These are phyloP conservation scores for Paecilomyces sp. DNA, from an alignment of 2,329 filamentous ascomycete species.

Conservation along the genomic window DNA sequence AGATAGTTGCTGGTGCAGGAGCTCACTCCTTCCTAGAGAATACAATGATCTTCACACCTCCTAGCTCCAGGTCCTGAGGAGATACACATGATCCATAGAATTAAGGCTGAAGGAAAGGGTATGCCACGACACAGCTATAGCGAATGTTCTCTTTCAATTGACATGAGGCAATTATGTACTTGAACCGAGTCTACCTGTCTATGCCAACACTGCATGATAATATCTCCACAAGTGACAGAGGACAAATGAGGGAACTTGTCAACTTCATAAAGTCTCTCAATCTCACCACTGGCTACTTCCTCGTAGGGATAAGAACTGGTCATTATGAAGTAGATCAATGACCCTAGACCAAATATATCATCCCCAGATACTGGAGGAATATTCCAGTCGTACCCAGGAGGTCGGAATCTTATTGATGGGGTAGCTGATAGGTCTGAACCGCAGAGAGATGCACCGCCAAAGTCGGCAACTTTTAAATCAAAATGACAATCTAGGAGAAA, in stretches of 20 bases:
- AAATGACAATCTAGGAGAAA: constrained; percentile 14
- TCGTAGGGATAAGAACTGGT: constrained; percentile 1
- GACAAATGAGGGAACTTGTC: background rate
- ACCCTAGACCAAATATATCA: constrained; percentile 3
- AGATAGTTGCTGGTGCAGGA: no score
- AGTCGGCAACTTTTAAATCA: constrained; percentile 14
- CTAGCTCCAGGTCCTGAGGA: no score
- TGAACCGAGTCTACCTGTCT: background rate
- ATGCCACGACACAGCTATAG: background rate
- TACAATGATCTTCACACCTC: no score
- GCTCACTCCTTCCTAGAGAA: no score
- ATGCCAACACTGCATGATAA: constrained; percentile 1
- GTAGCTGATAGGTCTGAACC: constrained; percentile 11
- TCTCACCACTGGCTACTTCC: constrained; percentile 1
- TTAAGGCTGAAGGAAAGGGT: no score
- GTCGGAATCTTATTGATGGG: background rate
- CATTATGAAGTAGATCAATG: constrained; percentile 4
- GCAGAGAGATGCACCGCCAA: constrained; percentile 12
- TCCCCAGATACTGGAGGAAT: background rate
- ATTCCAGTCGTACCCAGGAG: background rate
- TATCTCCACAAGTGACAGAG: background rate
- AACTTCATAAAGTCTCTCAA: background rate
- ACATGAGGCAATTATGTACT: constrained; percentile 4
- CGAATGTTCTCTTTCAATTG: background rate
- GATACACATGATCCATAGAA: no score